Percentiles rank a stretch among this genome's conserved stretches.
These are phyloP conservation scores for Teunomyces cretensis DNA, from an alignment of 805 yeast genomes.

Conservation along the genomic window DNA sequence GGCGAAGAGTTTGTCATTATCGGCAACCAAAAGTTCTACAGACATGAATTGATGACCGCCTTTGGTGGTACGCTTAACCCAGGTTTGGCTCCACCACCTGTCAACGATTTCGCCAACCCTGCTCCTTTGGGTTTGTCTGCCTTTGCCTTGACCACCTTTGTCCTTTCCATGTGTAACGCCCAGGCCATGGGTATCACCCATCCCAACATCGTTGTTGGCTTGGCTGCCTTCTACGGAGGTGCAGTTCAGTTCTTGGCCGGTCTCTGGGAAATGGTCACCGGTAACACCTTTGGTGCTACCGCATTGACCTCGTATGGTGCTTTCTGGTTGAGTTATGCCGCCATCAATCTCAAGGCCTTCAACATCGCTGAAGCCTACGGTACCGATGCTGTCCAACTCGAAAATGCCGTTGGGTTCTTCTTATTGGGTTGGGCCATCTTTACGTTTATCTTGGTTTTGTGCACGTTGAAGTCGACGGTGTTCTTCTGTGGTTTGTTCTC, in stretches of 20 bases:
- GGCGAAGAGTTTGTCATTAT: conserved; percentile 32
- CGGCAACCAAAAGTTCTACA: conserved; percentile 29
- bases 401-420: conserved; percentile 35
- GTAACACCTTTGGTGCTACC: conserved; percentile 73
- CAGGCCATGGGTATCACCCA: conserved; percentile 65
- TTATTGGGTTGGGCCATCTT: conserved; percentile 42
- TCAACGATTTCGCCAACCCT: conserved; percentile 51
- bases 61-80: conserved; percentile 27
- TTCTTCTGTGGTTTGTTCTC: conserved; percentile 34
- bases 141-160: conserved; percentile 68
- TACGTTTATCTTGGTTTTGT: conserved; percentile 35
- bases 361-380: conserved; percentile 57
- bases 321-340: conserved; percentile 67
- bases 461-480: conserved; percentile 39
- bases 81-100: conserved; percentile 21
- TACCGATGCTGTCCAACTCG: conserved; percentile 28
- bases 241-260: conserved; percentile 71
- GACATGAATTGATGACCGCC: conserved; percentile 33
- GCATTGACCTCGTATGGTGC: conserved; percentile 62
- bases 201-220: conserved; percentile 59
- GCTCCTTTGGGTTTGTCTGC: conserved; percentile 76
- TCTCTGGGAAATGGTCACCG: conserved; percentile 67
- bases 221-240: conserved; percentile 72
- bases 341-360: conserved; percentile 58
- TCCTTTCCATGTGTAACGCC: conserved; percentile 59